These are phyloP conservation scores for Cercospora canescens DNA, from an alignment of 2,329 filamentous ascomycete genomes.

Conservation along the genomic window DNA sequence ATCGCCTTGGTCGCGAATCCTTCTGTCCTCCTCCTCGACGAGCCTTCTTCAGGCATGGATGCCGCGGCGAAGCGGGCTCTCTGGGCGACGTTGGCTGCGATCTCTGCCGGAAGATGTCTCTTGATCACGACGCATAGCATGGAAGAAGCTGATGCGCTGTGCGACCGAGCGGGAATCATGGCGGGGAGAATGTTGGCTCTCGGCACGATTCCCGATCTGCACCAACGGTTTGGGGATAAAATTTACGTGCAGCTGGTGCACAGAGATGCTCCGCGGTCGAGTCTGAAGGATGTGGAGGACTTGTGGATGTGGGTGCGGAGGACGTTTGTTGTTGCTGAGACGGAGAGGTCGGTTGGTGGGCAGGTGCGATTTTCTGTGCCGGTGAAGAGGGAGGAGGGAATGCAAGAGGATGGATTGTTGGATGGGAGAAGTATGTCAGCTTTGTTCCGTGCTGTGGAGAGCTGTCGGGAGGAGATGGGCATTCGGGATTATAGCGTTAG, in stretches of 20 bases:
- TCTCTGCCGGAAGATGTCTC: conserved; percentile 73
- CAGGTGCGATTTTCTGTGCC: conserved; percentile 75
- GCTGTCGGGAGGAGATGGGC: conserved; percentile 63
- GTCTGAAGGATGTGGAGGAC: conserved; percentile 62
- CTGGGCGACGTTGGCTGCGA: conserved; percentile 76
- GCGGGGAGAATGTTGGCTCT: conserved; percentile 76
- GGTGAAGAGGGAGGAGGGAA: conserved; percentile 19
- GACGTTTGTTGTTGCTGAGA: conserved; percentile 61
- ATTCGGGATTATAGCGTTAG: conserved; percentile 82
- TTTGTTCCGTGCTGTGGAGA: conserved; percentile 70
- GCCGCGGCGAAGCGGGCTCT: conserved; percentile 84
- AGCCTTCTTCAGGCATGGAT: conserved; percentile 83
- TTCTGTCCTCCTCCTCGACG: conserved; percentile 78
- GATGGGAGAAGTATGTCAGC: conserved; percentile 21
- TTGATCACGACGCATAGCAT: conserved; percentile 90
- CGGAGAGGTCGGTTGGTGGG: conserved; percentile 74
- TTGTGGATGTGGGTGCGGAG: conserved; percentile 65
- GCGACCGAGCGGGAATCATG: conserved; percentile 78
- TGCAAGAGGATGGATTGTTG: neutral
- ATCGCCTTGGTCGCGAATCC: conserved; percentile 91
- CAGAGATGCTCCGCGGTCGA: conserved; percentile 68
- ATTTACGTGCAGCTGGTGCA: conserved; percentile 75
- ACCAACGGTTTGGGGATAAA: conserved; percentile 67
- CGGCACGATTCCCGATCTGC: conserved; percentile 69
- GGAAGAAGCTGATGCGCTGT: conserved; percentile 88